A percentile compares a stretch with the other conserved stretches of the same genome.
Evolutionary conservation across 805 yeast genomes (phyloP).

Genomic region (Candida nonsorbophila): DNA sequence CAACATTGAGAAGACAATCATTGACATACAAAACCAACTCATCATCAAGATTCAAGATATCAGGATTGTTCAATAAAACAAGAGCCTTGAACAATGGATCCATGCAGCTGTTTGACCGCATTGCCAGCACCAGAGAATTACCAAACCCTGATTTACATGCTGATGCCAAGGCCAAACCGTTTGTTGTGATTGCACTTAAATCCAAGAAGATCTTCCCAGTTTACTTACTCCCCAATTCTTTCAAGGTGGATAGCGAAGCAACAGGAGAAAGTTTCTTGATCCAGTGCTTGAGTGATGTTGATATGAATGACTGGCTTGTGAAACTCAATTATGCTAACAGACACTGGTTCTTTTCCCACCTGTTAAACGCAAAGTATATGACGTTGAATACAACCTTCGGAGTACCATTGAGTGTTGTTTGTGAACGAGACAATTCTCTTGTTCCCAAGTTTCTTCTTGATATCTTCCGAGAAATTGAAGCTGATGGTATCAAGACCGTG

Average conservation of each 20-base stretch:
- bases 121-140: constrained; percentile 48
- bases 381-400: constrained; percentile 57
- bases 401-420: constrained; percentile 71
- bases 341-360: constrained; percentile 51
- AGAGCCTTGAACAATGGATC: constrained; percentile 43
- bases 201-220: constrained; percentile 47
- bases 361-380: constrained; percentile 18
- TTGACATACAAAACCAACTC: constrained; percentile 34
- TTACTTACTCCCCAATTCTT: constrained; percentile 42
- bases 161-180: constrained; percentile 49
- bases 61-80: constrained; percentile 52
- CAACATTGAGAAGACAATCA: constrained; percentile 32
- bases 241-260: constrained; percentile 43
- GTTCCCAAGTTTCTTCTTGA: constrained; percentile 65
- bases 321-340: constrained; percentile 42
- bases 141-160: constrained; percentile 45
- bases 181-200: constrained; percentile 40
- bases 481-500: constrained; percentile 83
- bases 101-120: constrained; percentile 31
- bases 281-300: constrained; percentile 60
- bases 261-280: constrained; percentile 50
- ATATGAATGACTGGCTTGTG: constrained; percentile 71
- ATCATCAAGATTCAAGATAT: constrained; percentile 43
- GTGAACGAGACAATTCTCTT: constrained; percentile 59
- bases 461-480: constrained; percentile 71